Base-by-base conservation (phyloP, 2,329 filamentous ascomycete species). In the Zasmidium angulare region DNA sequence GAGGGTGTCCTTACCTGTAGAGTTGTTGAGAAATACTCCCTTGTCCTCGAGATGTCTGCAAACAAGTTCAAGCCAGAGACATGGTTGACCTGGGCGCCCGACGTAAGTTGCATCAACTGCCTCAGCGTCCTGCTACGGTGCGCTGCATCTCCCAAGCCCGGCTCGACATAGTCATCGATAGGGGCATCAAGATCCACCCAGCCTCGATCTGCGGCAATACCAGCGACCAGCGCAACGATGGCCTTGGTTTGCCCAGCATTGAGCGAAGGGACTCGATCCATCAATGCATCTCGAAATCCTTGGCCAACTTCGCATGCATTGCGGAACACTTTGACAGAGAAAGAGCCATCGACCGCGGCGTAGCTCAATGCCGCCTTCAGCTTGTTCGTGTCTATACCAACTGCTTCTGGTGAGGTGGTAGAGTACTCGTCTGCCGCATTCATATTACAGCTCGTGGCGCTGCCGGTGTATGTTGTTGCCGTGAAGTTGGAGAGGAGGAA, bases 71-170 rank as follows among this genome's bases (percentile, higher is more conserved):
- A 24, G 2, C 50, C 50, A 22, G 26, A 21, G n/a, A 52, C 26
- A 31, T 52, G 23, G 50, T 52, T 52, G 26, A 52, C 23, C 26
- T 52, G 50, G 11, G 31, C 50, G 7, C 50, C 50, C 2, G 50
- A 52, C 17, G 21, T 31, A 12, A 52, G 26, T n/a, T 52, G 26
- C 50, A 52, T 52, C n/a, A 52, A 52, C 50, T 52, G 50, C 22
- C 50, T 22, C 12, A 40, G 14, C 3, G 50, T 52, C 9, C 26
- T 52, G 50, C 24, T 23, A 10, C 26, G 26, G 40, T 52, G 50
- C 31, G 26, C 50, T 22, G 50, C 26, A 17, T 52, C 50, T 21
- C 50, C 24, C 17, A 52, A 26, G 20, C 50, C 50, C 12, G 50
- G 50, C 29, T 36, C 50, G 26, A 52, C 50, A 40, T 52, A 52